Base-by-base conservation (phyloP, 176 grass and related monocot genomes). In the Oryza australiensis region DNA sequence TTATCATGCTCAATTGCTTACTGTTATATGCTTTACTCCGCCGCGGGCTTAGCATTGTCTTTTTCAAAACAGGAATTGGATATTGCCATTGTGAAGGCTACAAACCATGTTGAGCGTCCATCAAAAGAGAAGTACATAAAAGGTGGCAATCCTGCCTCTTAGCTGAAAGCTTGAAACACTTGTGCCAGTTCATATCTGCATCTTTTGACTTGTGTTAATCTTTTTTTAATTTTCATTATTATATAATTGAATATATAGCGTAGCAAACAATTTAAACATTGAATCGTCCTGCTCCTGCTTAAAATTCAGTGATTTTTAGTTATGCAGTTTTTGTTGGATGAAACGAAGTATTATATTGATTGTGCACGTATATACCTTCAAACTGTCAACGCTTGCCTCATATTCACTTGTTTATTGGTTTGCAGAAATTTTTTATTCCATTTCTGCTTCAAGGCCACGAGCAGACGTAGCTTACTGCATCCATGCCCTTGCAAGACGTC, bases 381-480 rank as follows among this genome's bases (percentile, higher is more conserved):
- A 18, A 73, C 45, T 46, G 27, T 73, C n/a, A 76, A 49, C 33
- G 72, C 15, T n/a, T 35, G 3, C 5, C 3, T 26, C 63, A 74
- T 49, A 38, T 14, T 73, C 8, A 74, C 62, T 49, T 80, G 6
- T 69, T 62, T 84, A 68, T 70, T 76, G 75, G 76, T 81, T 87
- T 94, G 84, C 89, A 99, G 97, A 94, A 64, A 99, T 96, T 70
- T 99, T 99, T 75, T 83, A 87, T 53, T 92, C 93, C 80, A 96
- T 99, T 88, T 99, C 97, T 85, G 91, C 97, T 81, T 70, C 97
- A 88, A 96, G 97, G 83, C 97, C 97, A 12, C 72, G 97, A 40
- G 97, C 97, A 83, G 97, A 99, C 81, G 97, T 99, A 75, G 97
- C 93, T 78, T 99, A 99, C 71, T 99, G 93, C 84, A 99, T 99